Evolutionary conservation across 768 basidiomycete species (phyloP), one percentile per base, ranked within the genome.

Genomic region (Cystobasidiopsis lactophilus): DNA sequence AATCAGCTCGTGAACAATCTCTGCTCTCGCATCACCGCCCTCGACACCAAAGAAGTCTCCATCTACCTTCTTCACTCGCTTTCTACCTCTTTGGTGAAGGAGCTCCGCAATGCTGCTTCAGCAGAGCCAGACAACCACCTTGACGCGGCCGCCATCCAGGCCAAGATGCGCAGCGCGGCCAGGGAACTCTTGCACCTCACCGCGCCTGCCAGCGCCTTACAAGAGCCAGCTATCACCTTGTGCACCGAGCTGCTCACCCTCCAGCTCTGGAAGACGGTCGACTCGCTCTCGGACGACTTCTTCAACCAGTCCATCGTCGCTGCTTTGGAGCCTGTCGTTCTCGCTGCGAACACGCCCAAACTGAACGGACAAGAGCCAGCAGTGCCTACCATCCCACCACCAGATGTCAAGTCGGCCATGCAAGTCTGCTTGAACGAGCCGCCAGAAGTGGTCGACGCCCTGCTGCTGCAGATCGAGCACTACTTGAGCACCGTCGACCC

Each of bases 31-130:
- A 18, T 52, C 23, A 23, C 11, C 7, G 26, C 50, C 11, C 50
- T 54, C 19, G 44, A 56, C 21, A 40, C 55, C 1, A 52, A 52
- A 33, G 55, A 56, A 30, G 55, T 52, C 11, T 51, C 51, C 21
- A 52, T 56, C 16, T 56, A 56, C 45, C 55, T 56, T 23, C 40
- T 56, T 18, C 55, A 56, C 44, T 56, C 55, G 5, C n/a, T 39
- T 4, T 54, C 50, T 29, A 56, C 23, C n/a, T 9, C 55, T 24
- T 29, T 56, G 4, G 45, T 56, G 35, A 30, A 40, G 19, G n/a
- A 50, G 5, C 45, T 27, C 24, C 27, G 40, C 16, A 7, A 41
- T 5, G 9, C 18, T 19, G 7, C 18, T 7, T 10, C 35, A 18
- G 10, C 10, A 9, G 10, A 5, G 40, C 18, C 14, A 41, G 10